Conservation (phyloP, 2,329 filamentous ascomycete genomes). For the Botryotinia globosa region DNA sequence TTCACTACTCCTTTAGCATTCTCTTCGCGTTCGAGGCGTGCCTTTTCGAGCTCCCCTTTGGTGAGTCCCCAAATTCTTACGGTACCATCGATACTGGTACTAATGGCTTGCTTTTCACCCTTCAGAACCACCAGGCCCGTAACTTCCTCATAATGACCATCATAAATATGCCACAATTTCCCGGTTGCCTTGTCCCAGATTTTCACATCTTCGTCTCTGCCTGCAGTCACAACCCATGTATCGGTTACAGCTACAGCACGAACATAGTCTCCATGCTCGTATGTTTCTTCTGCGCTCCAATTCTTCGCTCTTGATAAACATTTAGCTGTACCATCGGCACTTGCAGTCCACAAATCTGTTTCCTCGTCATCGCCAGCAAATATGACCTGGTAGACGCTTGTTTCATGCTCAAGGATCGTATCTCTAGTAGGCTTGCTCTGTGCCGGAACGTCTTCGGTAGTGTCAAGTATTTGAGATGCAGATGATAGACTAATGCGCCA, state of each 20-base stretch:
- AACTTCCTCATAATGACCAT: slow-evolving; percentile 91
- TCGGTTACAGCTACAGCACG: slow-evolving; percentile 74
- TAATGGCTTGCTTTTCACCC: slow-evolving; percentile 59
- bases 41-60: slow-evolving; percentile 56
- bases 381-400: slow-evolving; percentile 77
- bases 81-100: slow-evolving; percentile 87
- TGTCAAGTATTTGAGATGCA: slow-evolving; percentile 52
- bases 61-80: slow-evolving; percentile 78
- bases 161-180: slow-evolving; percentile 68
- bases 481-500: slow-evolving; percentile 62
- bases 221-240: slow-evolving; percentile 80
- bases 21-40: slow-evolving; percentile 49
- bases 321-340: slow-evolving; percentile 83
- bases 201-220: slow-evolving; percentile 86
- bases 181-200: slow-evolving; percentile 79
- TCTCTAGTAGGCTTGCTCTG: slow-evolving; percentile 42
- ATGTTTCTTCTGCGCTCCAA: slow-evolving; percentile 69
- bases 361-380: slow-evolving; percentile 64
- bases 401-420: slow-evolving; percentile 78
- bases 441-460: slow-evolving; percentile 36
- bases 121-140: slow-evolving; percentile 70
- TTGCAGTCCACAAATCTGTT: slow-evolving; percentile 83
- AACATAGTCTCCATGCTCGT: slow-evolving; percentile 86
- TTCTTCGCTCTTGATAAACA: slow-evolving; percentile 67
- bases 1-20: slow-evolving; percentile 45